Evolutionary conservation across 1,139 yeast genomes (phyloP).

Genomic region (Yamadazyma buinensis): DNA sequence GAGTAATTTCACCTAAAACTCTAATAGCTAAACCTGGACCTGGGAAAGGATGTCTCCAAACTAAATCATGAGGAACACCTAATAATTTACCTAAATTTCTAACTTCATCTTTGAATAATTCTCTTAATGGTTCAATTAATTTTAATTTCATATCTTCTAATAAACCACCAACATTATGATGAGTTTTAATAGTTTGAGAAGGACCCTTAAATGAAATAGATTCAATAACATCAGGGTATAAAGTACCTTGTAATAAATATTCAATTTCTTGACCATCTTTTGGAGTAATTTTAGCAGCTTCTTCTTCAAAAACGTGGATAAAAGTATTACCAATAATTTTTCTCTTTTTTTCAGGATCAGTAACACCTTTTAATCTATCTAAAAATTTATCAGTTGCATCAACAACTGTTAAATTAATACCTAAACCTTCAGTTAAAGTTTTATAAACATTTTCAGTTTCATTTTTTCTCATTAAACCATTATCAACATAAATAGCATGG

Average conservation of each 20-base stretch:
- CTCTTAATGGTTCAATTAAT: slow-evolving; percentile 97
- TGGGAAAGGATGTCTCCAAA: slow-evolving; percentile 99
- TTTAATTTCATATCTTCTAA: slow-evolving; percentile 97
- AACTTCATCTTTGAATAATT: slow-evolving; percentile 97
- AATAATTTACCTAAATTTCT: slow-evolving; percentile 91
- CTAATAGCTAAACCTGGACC: slow-evolving; percentile 99
- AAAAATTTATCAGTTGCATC: slow-evolving; percentile 93
- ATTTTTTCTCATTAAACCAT: slow-evolving; percentile 94
- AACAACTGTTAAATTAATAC: slow-evolving; percentile 89
- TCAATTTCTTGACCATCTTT: slow-evolving; percentile 88
- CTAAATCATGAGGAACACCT: slow-evolving; percentile 95
- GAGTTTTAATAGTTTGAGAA: slow-evolving; percentile 98
- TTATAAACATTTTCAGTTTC: slow-evolving; percentile 87
- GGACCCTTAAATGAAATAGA: slow-evolving; percentile 99
- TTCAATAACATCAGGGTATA: slow-evolving; percentile 98
- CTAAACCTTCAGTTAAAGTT: slow-evolving; percentile 88
- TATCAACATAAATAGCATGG: slow-evolving; percentile 97
- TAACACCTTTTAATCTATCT: slow-evolving; percentile 81
- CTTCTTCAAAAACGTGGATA: slow-evolving; percentile 94
- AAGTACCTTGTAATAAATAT: slow-evolving; percentile 92
- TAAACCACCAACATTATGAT: slow-evolving; percentile 98
- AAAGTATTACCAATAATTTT: slow-evolving; percentile 98
- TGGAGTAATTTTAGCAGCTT: slow-evolving; percentile 89
- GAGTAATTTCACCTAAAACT: slow-evolving; percentile 94
- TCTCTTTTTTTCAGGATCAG: slow-evolving; percentile 99